A percentile compares a stretch with the other conserved stretches of the same genome.
Evolutionary conservation across 176 grass and related monocot genomes (phyloP).

Genomic region (Paspalum notatum): DNA sequence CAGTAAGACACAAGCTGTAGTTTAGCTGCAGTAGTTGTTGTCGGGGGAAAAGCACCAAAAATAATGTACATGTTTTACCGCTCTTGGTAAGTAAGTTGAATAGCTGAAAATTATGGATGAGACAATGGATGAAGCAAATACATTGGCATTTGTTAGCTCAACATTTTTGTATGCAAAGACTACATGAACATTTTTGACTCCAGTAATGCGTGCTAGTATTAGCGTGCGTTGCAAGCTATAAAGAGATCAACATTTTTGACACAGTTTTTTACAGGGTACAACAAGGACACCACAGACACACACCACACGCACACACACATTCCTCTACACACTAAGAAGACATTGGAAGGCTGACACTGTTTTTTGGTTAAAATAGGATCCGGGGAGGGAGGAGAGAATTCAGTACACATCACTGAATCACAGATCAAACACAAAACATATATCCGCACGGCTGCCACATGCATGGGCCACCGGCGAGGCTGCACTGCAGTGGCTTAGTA

Average conservation of each 20-base stretch:
- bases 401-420: neutral
- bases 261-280: too few species aligned
- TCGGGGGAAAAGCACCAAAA: neutral
- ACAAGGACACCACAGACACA: too few species aligned
- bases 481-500: constrained; percentile 41
- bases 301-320: too few species aligned
- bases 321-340: too few species aligned
- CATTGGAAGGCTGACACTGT: too few species aligned
- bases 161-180: neutral
- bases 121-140: constrained; percentile 2
- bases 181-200: constrained; percentile 18
- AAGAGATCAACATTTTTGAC: constrained; percentile 37
- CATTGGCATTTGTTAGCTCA: neutral
- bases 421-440: neutral
- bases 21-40: neutral
- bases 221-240: constrained; percentile 21
- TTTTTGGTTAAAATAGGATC: constrained; percentile 30
- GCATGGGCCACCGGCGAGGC: neutral
- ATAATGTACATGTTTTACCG: constrained; percentile 34
- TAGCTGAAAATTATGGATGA: neutral
- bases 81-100: constrained; percentile 33
- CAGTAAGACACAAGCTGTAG: neutral
- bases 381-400: neutral
- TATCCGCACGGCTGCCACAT: too few species aligned
- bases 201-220: constrained; percentile 17